phyloP scores from a whole-genome alignment of 1,139 yeast genomes.

The Magnusiomyces suaveolens region DNA sequence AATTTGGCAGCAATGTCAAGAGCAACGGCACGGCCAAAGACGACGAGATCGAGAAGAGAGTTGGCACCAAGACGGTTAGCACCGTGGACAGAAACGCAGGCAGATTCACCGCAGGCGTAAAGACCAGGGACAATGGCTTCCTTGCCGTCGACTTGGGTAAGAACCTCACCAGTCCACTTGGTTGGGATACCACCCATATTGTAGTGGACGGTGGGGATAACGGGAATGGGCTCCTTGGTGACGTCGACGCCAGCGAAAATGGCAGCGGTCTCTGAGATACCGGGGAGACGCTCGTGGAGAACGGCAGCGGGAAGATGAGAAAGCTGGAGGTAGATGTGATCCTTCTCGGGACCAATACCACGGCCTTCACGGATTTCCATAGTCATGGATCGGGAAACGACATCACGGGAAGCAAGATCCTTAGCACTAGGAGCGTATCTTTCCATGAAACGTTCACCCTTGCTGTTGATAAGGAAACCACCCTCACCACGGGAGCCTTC shows the following conservation, averaged over 20 bases:
- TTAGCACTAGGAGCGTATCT: constrained; percentile 98
- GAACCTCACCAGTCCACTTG: constrained; percentile 90
- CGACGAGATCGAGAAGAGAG: constrained; percentile 94
- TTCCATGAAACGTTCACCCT: constrained; percentile 99
- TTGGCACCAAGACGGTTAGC: constrained; percentile 99
- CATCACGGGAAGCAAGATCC: constrained; percentile 97
- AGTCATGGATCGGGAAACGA: constrained; percentile 95
- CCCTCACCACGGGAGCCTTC: constrained; percentile 99
- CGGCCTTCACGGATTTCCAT: constrained; percentile 98
- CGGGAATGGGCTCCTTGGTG: constrained; percentile 98
- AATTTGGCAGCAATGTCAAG: constrained; percentile 79
- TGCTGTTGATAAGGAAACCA: constrained; percentile 89
- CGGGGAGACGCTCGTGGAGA: constrained; percentile 92
- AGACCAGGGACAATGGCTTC: constrained; percentile 90
- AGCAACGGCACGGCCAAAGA: constrained; percentile 96
- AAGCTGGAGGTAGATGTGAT: constrained; percentile 90
- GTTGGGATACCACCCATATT: constrained; percentile 99
- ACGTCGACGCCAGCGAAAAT: constrained; percentile 99
- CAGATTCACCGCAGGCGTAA: constrained; percentile 97
- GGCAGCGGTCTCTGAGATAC: constrained; percentile 97
- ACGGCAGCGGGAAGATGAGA: constrained; percentile 90
- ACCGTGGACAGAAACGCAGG: constrained; percentile 98
- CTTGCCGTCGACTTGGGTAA: constrained; percentile 77
- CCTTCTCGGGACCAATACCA: constrained; percentile 95
- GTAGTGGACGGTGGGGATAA: constrained; percentile 95